Conservation (phyloP, 2,329 filamentous ascomycete genomes). For the Verticillium klebahnii region DNA sequence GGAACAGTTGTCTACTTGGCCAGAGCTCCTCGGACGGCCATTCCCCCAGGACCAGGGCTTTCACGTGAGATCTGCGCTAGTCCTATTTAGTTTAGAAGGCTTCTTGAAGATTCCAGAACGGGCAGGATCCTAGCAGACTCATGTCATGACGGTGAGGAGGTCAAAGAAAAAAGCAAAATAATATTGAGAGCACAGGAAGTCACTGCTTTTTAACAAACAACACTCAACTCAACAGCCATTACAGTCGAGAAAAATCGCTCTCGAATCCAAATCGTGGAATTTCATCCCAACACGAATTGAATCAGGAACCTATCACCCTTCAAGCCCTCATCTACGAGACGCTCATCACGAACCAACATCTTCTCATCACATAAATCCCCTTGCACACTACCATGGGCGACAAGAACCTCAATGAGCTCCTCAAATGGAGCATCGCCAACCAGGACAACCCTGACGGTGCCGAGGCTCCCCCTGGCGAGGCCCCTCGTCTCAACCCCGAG, state of each 20-base stretch:
- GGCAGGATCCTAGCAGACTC: constrained; percentile 16
- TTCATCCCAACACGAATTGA: neutral
- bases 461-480: constrained; percentile 24
- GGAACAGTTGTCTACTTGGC: neutral
- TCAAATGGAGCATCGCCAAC: constrained; percentile 69
- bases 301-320: neutral
- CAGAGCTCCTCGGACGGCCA: neutral
- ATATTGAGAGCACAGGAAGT: constrained; percentile 11
- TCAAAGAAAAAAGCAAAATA: constrained; percentile 6
- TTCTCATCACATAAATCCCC: neutral
- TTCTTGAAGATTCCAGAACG: constrained; percentile 40
- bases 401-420: constrained; percentile 65
- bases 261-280: neutral
- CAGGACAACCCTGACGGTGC: constrained; percentile 24
- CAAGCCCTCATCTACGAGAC: neutral
- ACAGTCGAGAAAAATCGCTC: neutral
- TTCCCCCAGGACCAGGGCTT: constrained; percentile 8
- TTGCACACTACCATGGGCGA: constrained; percentile 34
- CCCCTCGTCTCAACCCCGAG: constrained; percentile 56
- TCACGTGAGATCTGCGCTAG: constrained; percentile 21
- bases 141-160: constrained; percentile 9
- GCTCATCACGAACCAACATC: neutral
- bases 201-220: neutral
- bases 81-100: constrained; percentile 15
- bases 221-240: neutral